Conservation (phyloP, 116 monocot genomes). For the Trichopus zeylanicus region DNA sequence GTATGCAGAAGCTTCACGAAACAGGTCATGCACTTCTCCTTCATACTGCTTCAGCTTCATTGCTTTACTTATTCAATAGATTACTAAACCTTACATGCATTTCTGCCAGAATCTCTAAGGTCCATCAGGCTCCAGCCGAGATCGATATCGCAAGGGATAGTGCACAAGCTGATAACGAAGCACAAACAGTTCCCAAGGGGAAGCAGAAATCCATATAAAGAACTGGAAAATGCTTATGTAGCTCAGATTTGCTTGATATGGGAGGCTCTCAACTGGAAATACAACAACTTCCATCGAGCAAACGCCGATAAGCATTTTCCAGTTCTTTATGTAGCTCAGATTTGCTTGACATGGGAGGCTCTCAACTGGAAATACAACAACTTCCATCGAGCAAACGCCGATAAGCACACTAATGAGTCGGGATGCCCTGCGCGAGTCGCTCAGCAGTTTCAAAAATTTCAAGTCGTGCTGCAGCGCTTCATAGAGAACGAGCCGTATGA, state of each 20-base stretch:
- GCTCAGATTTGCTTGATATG: constrained; percentile 89
- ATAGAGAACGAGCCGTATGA: constrained; percentile 92
- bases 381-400: constrained; percentile 24
- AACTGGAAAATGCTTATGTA: constrained; percentile 79
- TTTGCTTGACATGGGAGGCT: constrained; percentile 93
- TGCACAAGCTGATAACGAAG: constrained; percentile 45
- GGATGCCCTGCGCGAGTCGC: constrained; percentile 52
- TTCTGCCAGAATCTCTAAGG: constrained; percentile 58
- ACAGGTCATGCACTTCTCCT: constrained; percentile 67
- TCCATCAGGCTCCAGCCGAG: constrained; percentile 49
- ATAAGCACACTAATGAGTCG: not conserved
- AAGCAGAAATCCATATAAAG: constrained; percentile 41
- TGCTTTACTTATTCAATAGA: not conserved
- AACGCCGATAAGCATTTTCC: constrained; percentile 5
- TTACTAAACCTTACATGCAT: too few relatives aligned
- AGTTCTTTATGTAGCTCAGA: constrained; percentile 83
- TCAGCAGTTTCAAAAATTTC: constrained; percentile 84
- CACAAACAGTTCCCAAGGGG: constrained; percentile 1
- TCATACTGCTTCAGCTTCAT: not conserved
- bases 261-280: constrained; percentile 91
- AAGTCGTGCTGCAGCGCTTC: constrained; percentile 76
- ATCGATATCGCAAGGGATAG: constrained; percentile 68
- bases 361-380: constrained; percentile 72
- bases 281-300: constrained; percentile 33
- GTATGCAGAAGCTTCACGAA: constrained; percentile 71